phyloP scores from a whole-genome alignment of 768 basidiomycete species.

The Rhizopogon rudus region DNA sequence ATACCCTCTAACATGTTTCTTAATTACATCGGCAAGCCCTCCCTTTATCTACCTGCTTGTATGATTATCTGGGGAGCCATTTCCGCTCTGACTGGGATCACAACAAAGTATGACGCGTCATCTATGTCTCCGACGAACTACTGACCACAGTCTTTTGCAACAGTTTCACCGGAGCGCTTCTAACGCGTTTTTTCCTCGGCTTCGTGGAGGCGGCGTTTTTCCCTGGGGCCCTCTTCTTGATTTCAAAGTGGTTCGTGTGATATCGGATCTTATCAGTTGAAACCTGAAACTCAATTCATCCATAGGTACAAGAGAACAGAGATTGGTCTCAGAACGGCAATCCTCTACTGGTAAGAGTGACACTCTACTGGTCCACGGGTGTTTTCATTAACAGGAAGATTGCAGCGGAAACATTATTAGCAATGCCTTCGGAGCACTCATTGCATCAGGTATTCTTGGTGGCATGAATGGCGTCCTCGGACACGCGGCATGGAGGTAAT shows the following conservation, averaged over 20 bases:
- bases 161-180: conserved; percentile 37
- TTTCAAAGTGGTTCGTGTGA: conserved; percentile 29
- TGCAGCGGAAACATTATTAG: conserved; percentile 39
- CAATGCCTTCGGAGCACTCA: conserved; percentile 51
- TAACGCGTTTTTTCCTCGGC: conserved; percentile 50
- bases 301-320: conserved; percentile 41
- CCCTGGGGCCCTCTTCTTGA: conserved; percentile 37
- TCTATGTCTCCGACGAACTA: background rate
- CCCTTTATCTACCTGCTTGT: conserved; percentile 56
- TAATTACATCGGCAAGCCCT: conserved; percentile 62
- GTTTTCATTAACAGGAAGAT: background rate
- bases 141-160: background rate
- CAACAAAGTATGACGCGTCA: conserved; percentile 21
- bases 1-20: conserved; percentile 67
- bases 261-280: conserved; percentile 22
- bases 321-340: conserved; percentile 38
- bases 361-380: background rate
- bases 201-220: conserved; percentile 49
- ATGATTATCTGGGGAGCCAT: conserved; percentile 71
- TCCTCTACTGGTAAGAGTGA: conserved; percentile 33
- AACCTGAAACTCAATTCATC: conserved; percentile 8
- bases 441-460: conserved; percentile 42
- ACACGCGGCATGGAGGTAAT: conserved; percentile 47
- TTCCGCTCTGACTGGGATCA: conserved; percentile 40
- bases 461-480: conserved; percentile 46